These are phyloP conservation scores for Vigna reflexopilosa DNA, from an alignment of 306 rosid species.

Conservation along the genomic window DNA sequence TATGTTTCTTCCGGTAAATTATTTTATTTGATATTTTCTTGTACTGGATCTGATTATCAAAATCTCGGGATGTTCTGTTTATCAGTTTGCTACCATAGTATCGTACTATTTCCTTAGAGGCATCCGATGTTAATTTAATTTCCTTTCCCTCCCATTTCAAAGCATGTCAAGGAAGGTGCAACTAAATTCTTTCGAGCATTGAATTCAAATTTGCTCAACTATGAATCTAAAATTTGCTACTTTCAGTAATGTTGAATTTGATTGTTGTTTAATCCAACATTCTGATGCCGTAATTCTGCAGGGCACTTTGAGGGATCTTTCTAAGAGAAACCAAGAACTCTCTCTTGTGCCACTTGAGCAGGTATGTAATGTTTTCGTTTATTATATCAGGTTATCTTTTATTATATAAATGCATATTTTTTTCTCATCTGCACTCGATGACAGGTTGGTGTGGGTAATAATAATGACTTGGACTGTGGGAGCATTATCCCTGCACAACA, in stretches of 20 bases:
- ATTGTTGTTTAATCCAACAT: background rate
- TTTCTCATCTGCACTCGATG: constrained; percentile 14
- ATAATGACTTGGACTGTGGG: constrained; percentile 58
- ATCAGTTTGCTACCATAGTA: background rate
- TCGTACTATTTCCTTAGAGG: constrained; percentile 20
- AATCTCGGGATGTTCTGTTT: constrained; percentile 1
- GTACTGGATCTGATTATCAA: constrained; percentile 16
- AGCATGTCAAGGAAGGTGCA: constrained; percentile 7
- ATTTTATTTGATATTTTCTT: background rate
- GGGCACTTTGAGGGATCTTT: constrained; percentile 86
- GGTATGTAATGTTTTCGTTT: constrained; percentile 50
- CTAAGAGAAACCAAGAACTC: constrained; percentile 78
- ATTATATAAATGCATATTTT: background rate
- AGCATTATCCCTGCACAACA: constrained; percentile 55
- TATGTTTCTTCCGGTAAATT: constrained; percentile 6
- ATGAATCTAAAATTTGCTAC: constrained; percentile 24
- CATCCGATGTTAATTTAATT: background rate
- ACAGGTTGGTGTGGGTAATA: constrained; percentile 66
- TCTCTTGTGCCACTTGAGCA: constrained; percentile 54
- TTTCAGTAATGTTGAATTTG: background rate
- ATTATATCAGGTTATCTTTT: background rate
- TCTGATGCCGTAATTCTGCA: constrained; percentile 48
- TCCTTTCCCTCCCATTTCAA: constrained; percentile 8
- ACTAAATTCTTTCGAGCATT: background rate
- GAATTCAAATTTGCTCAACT: constrained; percentile 13